A percentile compares a stretch with the other conserved stretches of the same genome.
Evolutionary conservation across 441 rosid genomes (phyloP).

Genomic region (Aleurites moluccanus): DNA sequence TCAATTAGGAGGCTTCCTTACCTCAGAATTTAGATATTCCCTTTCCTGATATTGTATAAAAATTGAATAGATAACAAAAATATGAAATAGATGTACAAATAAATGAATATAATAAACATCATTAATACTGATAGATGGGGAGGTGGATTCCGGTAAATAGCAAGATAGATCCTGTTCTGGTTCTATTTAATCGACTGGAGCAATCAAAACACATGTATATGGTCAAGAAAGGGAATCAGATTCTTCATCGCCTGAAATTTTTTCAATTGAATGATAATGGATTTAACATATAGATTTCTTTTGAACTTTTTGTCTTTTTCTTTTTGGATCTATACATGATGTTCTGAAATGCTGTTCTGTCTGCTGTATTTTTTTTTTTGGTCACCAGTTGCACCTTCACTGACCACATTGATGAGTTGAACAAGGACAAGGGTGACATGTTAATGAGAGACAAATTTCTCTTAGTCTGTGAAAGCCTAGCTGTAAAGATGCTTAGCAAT

Average conservation of each 20-base stretch:
- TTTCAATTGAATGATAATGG: slow-evolving; percentile 3
- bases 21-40: neutral
- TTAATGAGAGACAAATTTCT: slow-evolving; percentile 63
- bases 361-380: neutral
- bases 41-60: neutral
- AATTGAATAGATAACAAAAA: neutral
- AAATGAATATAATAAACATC: neutral
- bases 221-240: slow-evolving; percentile 3
- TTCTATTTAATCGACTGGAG: neutral
- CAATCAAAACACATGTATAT: neutral
- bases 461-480: slow-evolving; percentile 64
- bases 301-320: neutral
- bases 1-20: neutral
- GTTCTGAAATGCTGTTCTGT: slow-evolving; percentile 19
- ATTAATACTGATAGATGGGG: neutral
- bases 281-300: neutral
- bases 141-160: neutral
- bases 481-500: slow-evolving; percentile 76
- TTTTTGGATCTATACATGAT: slow-evolving; percentile 1
- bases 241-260: neutral
- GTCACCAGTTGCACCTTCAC: slow-evolving; percentile 62
- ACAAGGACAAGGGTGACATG: slow-evolving; percentile 43
- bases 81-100: neutral
- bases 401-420: slow-evolving; percentile 59
- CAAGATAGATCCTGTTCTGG: neutral